Conservation (phyloP, 805 yeast genomes). For the Candida sithepensis region DNA sequence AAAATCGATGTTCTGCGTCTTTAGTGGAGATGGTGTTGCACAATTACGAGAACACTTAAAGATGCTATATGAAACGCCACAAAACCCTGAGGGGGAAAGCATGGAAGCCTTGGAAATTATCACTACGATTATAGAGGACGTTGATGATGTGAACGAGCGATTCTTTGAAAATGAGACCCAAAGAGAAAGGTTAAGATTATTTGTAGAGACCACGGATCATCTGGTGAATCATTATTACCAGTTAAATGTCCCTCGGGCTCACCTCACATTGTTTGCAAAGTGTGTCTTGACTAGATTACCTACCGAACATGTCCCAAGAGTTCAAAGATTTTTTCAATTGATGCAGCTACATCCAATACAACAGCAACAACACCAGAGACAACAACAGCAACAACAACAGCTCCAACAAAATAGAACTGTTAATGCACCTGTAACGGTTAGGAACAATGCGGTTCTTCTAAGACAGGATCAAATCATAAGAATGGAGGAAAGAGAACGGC, state of each 20-base stretch:
- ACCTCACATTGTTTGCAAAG: constrained; percentile 28
- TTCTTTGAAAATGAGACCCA: constrained; percentile 17
- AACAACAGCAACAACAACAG: constrained; percentile 1
- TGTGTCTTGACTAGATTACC: constrained; percentile 29
- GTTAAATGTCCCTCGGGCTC: constrained; percentile 23
- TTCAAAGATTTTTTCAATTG: constrained; percentile 30
- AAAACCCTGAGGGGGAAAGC: constrained; percentile 29
- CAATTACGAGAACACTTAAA: constrained; percentile 67
- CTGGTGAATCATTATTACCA: constrained; percentile 28
- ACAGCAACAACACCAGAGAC: constrained; percentile 5
- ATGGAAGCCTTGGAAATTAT: constrained; percentile 30
- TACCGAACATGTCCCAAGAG: constrained; percentile 27
- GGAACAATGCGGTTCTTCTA: not conserved
- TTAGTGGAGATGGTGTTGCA: constrained; percentile 84
- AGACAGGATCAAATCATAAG: constrained; percentile 8
- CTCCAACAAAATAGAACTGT: not conserved
- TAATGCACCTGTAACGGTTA: not conserved
- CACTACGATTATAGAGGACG: constrained; percentile 24
- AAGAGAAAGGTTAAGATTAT: constrained; percentile 24
- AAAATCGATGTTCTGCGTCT: constrained; percentile 83
- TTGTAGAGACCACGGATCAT: constrained; percentile 26
- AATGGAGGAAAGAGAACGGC: not conserved
- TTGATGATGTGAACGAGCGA: constrained; percentile 16
- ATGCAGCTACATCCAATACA: constrained; percentile 9
- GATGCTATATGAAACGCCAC: constrained; percentile 29